phyloP scores from a whole-genome alignment of 345 rosid genomes.

The Moricandia moricandioides region DNA sequence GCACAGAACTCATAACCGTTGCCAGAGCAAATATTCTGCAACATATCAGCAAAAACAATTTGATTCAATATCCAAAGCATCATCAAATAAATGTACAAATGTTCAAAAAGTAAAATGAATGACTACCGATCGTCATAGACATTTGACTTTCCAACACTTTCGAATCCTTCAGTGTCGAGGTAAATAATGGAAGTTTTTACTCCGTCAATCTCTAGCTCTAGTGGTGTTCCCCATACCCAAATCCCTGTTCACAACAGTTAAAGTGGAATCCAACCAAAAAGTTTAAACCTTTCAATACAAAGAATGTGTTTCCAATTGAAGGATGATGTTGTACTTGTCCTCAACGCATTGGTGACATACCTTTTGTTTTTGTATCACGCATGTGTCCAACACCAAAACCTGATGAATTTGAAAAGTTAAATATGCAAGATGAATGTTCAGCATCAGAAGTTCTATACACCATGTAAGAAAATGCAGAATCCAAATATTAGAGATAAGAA shows the following conservation, averaged over 20 bases:
- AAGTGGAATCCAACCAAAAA: not conserved
- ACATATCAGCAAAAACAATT: not conserved
- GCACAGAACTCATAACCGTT: constrained; percentile 96
- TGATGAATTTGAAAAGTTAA: constrained; percentile 31
- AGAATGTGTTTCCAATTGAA: not conserved
- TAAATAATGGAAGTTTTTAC: constrained; percentile 83
- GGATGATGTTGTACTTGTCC: not conserved
- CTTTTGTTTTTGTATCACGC: constrained; percentile 99
- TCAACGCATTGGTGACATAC: constrained; percentile 37
- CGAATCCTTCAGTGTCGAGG: constrained; percentile 99
- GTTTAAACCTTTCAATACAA: not conserved
- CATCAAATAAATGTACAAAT: not conserved
- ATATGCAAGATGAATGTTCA: constrained; percentile 1
- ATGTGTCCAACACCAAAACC: constrained; percentile 99
- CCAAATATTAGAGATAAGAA: constrained; percentile 22
- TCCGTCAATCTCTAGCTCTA: constrained; percentile 72
- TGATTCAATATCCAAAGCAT: constrained; percentile 1
- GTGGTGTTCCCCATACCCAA: constrained; percentile 98
- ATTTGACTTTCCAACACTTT: constrained; percentile 97
- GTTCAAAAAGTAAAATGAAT: not conserved
- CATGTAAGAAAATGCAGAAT: not conserved
- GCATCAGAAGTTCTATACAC: not conserved
- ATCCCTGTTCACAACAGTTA: constrained; percentile 51
- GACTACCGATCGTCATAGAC: constrained; percentile 93
- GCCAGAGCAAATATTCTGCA: constrained; percentile 98